Evolutionary conservation across 2,329 filamentous ascomycete species (phyloP).

Genomic region (Colletotrichum noveboracense): DNA sequence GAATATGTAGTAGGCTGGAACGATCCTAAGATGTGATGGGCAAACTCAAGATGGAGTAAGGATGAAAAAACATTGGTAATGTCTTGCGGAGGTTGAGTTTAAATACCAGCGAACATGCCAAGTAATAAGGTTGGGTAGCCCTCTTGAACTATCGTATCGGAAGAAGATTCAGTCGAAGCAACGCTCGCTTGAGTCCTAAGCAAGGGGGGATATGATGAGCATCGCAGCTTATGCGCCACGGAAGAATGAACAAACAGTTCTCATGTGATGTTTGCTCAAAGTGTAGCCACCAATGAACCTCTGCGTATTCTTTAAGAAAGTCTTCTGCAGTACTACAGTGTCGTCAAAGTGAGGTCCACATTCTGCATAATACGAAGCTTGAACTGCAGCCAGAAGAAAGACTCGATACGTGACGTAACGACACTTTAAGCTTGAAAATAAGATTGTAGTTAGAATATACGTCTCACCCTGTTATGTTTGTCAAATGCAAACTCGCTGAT

Average conservation of each 20-base stretch:
- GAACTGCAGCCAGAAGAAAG: neutral
- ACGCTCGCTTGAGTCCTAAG: neutral
- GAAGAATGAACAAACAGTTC: neutral
- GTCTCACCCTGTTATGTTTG: fast-evolving
- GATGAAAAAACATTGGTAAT: fast-evolving
- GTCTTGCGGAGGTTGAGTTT: neutral
- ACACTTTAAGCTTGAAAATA: neutral
- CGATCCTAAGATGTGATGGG: neutral
- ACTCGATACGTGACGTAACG: neutral
- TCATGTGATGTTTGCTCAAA: neutral
- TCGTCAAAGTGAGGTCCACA: neutral
- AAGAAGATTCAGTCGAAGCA: neutral
- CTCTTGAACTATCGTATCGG: fast-evolving
- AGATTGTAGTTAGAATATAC: neutral
- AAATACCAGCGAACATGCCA: neutral
- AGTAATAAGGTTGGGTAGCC: neutral
- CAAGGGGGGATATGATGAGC: neutral
- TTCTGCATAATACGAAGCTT: neutral
- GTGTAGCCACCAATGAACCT: fast-evolving
- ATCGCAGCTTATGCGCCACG: neutral
- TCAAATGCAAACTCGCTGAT: fast-evolving
- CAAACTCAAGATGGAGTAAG: neutral
- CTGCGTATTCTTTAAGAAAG: neutral
- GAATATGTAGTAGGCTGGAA: fast-evolving
- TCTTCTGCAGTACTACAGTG: neutral